phyloP scores from a whole-genome alignment of 768 basidiomycete species.

The Naganishia kalamii region DNA sequence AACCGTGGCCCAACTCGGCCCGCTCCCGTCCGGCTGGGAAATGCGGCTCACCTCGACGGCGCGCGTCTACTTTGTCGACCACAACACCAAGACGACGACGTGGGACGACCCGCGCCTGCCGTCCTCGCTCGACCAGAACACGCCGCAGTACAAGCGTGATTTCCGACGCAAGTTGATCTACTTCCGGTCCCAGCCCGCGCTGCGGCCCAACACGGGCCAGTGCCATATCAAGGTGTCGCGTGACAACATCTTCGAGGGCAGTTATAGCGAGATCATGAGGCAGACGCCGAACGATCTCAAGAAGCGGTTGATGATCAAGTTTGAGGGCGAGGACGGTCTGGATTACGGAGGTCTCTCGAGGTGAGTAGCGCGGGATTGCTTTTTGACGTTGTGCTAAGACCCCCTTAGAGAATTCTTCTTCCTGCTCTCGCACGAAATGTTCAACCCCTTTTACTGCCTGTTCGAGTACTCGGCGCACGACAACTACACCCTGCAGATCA shows the following conservation, averaged over 20 bases:
- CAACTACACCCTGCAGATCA: constrained; percentile 99
- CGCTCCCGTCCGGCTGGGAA: constrained; percentile 96
- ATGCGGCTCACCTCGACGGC: constrained; percentile 98
- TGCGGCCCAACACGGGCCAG: constrained; percentile 96
- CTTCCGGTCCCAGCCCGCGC: constrained; percentile 96
- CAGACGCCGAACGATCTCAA: constrained; percentile 97
- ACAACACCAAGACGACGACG: constrained; percentile 99
- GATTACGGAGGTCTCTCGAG: constrained; percentile 98
- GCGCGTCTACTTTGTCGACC: constrained; percentile 98
- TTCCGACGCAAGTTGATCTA: constrained; percentile 98
- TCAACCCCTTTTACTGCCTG: constrained; percentile 99
- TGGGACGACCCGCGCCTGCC: constrained; percentile 98
- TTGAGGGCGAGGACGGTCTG: constrained; percentile 96
- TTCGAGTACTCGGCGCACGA: constrained; percentile 99
- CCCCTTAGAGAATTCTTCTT: constrained; percentile 92
- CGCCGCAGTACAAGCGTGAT: constrained; percentile 99
- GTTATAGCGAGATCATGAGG: constrained; percentile 99
- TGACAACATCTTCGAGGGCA: constrained; percentile 98
- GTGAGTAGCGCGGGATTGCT: constrained; percentile 50
- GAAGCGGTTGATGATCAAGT: constrained; percentile 99
- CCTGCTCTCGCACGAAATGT: constrained; percentile 99
- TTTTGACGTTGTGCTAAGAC: constrained; percentile 15
- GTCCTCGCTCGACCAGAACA: constrained; percentile 82
- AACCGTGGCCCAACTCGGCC: constrained; percentile 92
- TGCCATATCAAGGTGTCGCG: constrained; percentile 98